phyloP scores from a whole-genome alignment of 2,329 filamentous ascomycete genomes.

The Aspergillus jensenii region DNA sequence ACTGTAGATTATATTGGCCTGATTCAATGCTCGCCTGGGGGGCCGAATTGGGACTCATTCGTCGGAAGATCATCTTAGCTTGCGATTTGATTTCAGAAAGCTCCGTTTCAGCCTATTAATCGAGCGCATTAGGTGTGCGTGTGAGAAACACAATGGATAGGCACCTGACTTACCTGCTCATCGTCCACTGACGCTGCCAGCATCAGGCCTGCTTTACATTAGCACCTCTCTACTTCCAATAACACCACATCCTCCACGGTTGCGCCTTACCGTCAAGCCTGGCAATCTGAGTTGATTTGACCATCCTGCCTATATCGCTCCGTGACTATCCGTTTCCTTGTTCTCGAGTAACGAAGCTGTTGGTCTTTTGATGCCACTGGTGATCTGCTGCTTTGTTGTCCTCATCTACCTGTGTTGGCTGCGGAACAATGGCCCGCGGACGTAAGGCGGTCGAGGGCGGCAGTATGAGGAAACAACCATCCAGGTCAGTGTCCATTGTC shows the following conservation, averaged over 20 bases:
- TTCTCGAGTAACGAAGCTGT: neutral
- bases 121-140: constrained; percentile 3
- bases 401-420: constrained; percentile 9
- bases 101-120: constrained; percentile 63
- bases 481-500: constrained; percentile 19
- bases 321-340: neutral
- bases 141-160: neutral
- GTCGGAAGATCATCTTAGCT: constrained; percentile 84
- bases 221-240: constrained; percentile 17
- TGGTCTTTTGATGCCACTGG: constrained; percentile 2
- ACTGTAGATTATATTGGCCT: constrained; percentile 82
- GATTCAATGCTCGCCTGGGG: constrained; percentile 90
- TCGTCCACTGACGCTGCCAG: constrained; percentile 94
- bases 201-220: constrained; percentile 70
- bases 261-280: constrained; percentile 74
- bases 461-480: constrained; percentile 24
- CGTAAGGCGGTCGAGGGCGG: constrained; percentile 36
- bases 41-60: constrained; percentile 84
- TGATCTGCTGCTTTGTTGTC: constrained; percentile 22
- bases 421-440: constrained; percentile 33
- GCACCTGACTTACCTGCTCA: constrained; percentile 60
- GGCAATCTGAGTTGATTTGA: constrained; percentile 90
- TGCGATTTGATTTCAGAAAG: constrained; percentile 87
- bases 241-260: neutral
- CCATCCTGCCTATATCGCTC: constrained; percentile 56